Evolutionary conservation across 345 rosid species (phyloP).

Genomic region (Xanthoceras sorbifolium): DNA sequence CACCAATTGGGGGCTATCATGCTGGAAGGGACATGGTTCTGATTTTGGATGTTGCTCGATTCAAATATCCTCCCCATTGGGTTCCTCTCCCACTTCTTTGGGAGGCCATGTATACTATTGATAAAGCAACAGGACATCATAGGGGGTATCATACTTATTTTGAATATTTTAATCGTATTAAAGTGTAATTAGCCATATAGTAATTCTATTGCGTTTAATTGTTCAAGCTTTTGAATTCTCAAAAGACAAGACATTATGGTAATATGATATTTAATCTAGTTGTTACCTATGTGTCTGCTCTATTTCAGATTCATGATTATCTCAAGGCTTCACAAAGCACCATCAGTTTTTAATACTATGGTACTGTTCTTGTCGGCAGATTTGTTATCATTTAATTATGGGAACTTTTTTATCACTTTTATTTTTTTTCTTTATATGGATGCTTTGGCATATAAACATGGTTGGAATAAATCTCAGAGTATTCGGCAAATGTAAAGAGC

Average conservation of each 20-base stretch:
- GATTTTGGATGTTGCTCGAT: conserved; percentile 45
- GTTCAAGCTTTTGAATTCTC: not conserved
- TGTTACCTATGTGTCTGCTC: not conserved
- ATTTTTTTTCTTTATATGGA: not conserved
- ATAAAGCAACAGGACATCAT: conserved; percentile 27
- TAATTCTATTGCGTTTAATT: not conserved
- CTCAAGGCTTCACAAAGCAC: conserved; percentile 23
- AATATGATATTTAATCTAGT: not conserved
- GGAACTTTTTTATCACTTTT: not conserved
- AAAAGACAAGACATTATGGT: not conserved
- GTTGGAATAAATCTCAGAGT: not conserved
- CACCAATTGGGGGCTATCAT: conserved; percentile 47
- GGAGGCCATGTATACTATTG: conserved; percentile 41
- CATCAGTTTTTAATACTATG: conserved; percentile 23
- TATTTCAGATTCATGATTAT: conserved; percentile 29
- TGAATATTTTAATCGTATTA: not conserved
- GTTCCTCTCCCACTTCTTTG: conserved; percentile 47
- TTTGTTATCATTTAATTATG: not conserved
- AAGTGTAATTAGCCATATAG: not conserved
- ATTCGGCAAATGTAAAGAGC: not conserved
- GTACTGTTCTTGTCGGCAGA: conserved; percentile 8
- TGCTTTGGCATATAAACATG: not conserved
- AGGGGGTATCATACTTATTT: conserved; percentile 28
- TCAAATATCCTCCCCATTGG: conserved; percentile 48
- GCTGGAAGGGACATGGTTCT: conserved; percentile 38